phyloP scores from a whole-genome alignment of 495 filamentous ascomycete species.

The Lineolata rhizophorae region DNA sequence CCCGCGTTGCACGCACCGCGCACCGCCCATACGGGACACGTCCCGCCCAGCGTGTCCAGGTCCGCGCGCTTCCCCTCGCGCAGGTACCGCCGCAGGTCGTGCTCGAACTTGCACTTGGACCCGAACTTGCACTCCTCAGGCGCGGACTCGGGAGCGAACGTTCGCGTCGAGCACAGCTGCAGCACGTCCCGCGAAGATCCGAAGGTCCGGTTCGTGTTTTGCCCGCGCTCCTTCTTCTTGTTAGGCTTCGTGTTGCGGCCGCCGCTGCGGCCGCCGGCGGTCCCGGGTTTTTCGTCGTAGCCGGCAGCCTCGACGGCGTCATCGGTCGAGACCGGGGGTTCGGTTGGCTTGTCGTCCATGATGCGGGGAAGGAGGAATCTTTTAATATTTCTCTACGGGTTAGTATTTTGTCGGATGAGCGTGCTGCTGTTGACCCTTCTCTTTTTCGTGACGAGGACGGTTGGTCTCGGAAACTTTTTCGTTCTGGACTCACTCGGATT shows the following conservation, averaged over 20 bases:
- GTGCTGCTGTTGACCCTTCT: too few species aligned
- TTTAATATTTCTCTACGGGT: constrained; percentile 1
- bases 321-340: constrained; percentile 10
- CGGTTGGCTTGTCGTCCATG: background rate
- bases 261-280: constrained; percentile 9
- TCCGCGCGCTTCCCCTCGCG: constrained; percentile 62
- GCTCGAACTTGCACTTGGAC: constrained; percentile 53
- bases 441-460: too few species aligned
- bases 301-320: constrained; percentile 20
- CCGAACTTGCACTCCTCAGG: constrained; percentile 50
- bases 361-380: constrained; percentile 1
- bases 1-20: constrained; percentile 57
- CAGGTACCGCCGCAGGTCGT: constrained; percentile 69
- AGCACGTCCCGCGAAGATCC: constrained; percentile 58
- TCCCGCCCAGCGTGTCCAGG: constrained; percentile 44
- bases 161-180: constrained; percentile 51
- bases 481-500: too few species aligned
- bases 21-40: constrained; percentile 61
- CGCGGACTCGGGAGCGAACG: constrained; percentile 48
- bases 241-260: constrained; percentile 21
- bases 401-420: too few species aligned
- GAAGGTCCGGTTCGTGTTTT: constrained; percentile 75
- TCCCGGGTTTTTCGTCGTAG: constrained; percentile 8
- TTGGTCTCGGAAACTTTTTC: too few species aligned
- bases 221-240: constrained; percentile 48